Conservation (phyloP, 495 filamentous ascomycete species). For the Penicillium atrosanguineum region DNA sequence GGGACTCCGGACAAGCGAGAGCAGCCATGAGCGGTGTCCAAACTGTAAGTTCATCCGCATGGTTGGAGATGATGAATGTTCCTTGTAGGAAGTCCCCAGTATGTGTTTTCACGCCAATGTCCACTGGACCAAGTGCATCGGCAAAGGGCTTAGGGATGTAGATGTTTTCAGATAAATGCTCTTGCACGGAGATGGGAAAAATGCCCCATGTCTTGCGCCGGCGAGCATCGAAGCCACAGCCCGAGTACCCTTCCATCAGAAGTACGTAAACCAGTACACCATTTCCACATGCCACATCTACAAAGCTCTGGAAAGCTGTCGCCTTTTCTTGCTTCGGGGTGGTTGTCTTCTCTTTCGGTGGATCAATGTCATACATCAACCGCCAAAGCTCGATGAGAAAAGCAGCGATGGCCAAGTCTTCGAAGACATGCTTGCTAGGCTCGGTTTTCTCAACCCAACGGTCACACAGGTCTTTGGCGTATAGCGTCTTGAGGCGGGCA, state of each 20-base stretch:
- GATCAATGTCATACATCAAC: slow-evolving; percentile 65
- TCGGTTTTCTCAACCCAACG: slow-evolving; percentile 84
- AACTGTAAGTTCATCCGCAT: slow-evolving; percentile 90
- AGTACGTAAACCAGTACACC: slow-evolving; percentile 89
- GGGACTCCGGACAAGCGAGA: slow-evolving; percentile 54
- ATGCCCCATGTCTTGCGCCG: slow-evolving; percentile 76
- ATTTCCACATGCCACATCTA: slow-evolving; percentile 95
- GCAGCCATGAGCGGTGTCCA: slow-evolving; percentile 92
- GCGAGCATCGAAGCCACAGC: slow-evolving; percentile 90
- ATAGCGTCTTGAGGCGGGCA: slow-evolving; percentile 69
- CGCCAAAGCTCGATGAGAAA: slow-evolving; percentile 92
- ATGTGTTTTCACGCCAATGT: slow-evolving; percentile 46
- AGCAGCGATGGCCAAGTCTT: slow-evolving; percentile 88
- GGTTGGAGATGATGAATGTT: slow-evolving; percentile 94
- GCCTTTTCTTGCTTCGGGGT: slow-evolving; percentile 3
- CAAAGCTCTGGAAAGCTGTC: slow-evolving; percentile 76
- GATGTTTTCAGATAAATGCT: slow-evolving; percentile 64
- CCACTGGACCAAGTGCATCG: slow-evolving; percentile 15
- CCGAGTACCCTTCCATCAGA: slow-evolving; percentile 73
- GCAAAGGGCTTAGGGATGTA: slow-evolving; percentile 65
- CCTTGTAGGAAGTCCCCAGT: slow-evolving; percentile 68
- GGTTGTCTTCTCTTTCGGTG: slow-evolving; percentile 13
- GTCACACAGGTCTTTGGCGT: slow-evolving; percentile 64
- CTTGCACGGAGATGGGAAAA: slow-evolving; percentile 56
- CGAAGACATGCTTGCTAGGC: slow-evolving; percentile 88